Base-by-base conservation (phyloP, 768 basidiomycete species). In the Lactifluus hygrophoroides region DNA sequence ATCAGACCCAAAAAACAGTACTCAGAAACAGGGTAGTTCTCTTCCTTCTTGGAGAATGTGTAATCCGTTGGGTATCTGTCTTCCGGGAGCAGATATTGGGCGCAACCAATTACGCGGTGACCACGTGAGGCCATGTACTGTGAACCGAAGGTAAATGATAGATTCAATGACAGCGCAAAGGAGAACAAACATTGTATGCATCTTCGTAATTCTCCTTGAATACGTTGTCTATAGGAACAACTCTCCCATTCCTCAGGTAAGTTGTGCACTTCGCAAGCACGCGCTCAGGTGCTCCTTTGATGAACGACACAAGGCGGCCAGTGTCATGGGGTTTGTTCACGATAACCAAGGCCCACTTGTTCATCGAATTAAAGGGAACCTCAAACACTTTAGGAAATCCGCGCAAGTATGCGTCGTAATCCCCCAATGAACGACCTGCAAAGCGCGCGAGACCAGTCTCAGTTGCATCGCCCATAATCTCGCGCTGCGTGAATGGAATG, bases 101-200 rank as follows among this genome's bases (percentile, higher is more conserved):
- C 85, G 65, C 83, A 84, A n/a, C 82, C 85, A 56, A 86, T 86
- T 45, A 85, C 85, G 42, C 85, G 81, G 66, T 86, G 85, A 17
- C 85, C 85, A 59, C 85, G 75, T n/a, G 84, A 85, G 0, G 85
- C 84, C 85, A 86, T 86, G 68, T 86, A 86, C 83, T 85, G 60
- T 25, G 45, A 5, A 47, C 5, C 13, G 37, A 3, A 42, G 35
- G 42, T 57, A 28, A 47, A 44, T 28, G 21, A 46, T 8, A 9
- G 28, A 14, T 37, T 21, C 34, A 48, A 17, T 7, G 49, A 10
- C 21, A 14, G 19, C 25, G 17, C 16, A 38, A 51, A 21, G 32
- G 23, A 16, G 8, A 49, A 64, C 78, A 38, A 56, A 83, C 84
- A 60, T 82, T 75, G 62, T 85, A 85, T 0, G 85, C 84, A 17